Base-by-base conservation (phyloP, 2,329 filamentous ascomycete species). In the Microcyclospora tardicrescens region DNA sequence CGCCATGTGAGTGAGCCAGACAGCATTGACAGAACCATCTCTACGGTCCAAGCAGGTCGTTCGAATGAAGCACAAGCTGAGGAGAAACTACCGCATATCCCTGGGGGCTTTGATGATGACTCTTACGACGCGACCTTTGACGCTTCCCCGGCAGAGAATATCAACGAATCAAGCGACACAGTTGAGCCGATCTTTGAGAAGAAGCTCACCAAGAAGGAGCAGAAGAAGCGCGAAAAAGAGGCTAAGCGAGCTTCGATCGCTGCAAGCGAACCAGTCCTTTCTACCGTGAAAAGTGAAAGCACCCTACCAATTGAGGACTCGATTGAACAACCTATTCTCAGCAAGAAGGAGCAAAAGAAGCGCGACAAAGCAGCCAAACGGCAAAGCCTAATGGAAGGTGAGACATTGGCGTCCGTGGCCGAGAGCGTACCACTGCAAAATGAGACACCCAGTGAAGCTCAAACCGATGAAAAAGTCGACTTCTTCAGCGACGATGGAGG, bases 21-120 rank as follows among this genome's bases (percentile, higher is more conserved):
- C 19, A 24, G 19, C 19, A 24, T 24, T 8, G 8, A 8, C 19
- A 24, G 8, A 24, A 4, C 19, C 19, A 24, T 24, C 19, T 4
- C 5, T 24, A 24, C 19, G 8, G 4, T 8, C 19, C 5, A 24
- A 24, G 57, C 54, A 50, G 65, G 68, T 11, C 64, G 67, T 29
- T 49, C 62, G 2, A 63, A 65, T 13, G 77, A 78, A 3, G 71
- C 75, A 3, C 77, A 79, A 49, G 72, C 72, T 8, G 45, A 61
- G 10, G 64, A 67, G n/a, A 61, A 62, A 36, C 49, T 53, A 14
- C 54, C 66, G 33, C 68, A 73, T 40, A 73, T 80, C 57, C 77
- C 79, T 16, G 80, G 79, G 14, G 63, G 70, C 9, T 86, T 81
- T 43, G 54, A 55, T 15, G 57, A 65, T 32, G 63, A 65, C 6